A percentile compares a stretch with the other conserved stretches of the same genome.
Conservation (phyloP, 768 basidiomycete genomes). For the Russula vinacea region DNA sequence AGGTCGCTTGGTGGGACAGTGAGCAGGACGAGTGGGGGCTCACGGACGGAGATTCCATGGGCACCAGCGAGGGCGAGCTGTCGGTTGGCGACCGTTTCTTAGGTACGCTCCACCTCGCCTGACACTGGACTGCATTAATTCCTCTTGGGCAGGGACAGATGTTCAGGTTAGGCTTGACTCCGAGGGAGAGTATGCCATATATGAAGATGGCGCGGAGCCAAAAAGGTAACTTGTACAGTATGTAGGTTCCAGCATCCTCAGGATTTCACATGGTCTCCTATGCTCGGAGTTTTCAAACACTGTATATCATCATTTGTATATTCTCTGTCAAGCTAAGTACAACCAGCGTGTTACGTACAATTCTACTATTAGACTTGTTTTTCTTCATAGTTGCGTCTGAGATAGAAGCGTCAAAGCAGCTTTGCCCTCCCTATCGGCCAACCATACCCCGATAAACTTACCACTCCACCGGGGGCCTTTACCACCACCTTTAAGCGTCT, state of each 20-base stretch:
- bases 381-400: neutral
- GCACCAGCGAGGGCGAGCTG: conserved; percentile 28
- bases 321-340: neutral
- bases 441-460: conserved; percentile 65
- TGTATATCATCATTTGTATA: conserved; percentile 26
- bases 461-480: conserved; percentile 77
- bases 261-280: neutral
- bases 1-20: conserved; percentile 21
- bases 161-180: conserved; percentile 27
- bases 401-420: conserved; percentile 33
- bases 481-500: conserved; percentile 69
- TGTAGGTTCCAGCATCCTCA: neutral
- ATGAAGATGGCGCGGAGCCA: conserved; percentile 15
- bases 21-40: conserved; percentile 25
- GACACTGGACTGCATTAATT: neutral
- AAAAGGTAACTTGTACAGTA: conserved; percentile 10
- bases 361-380: neutral
- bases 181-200: conserved; percentile 28
- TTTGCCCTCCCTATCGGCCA: conserved; percentile 44
- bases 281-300: neutral
- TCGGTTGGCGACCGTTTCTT: conserved; percentile 18
- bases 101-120: conserved; percentile 9
- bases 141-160: conserved; percentile 12
- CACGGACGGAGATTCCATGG: conserved; percentile 30
- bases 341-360: conserved; percentile 4